These are phyloP conservation scores for Pyronema domesticum DNA, from an alignment of 495 filamentous ascomycete species.

Conservation along the genomic window DNA sequence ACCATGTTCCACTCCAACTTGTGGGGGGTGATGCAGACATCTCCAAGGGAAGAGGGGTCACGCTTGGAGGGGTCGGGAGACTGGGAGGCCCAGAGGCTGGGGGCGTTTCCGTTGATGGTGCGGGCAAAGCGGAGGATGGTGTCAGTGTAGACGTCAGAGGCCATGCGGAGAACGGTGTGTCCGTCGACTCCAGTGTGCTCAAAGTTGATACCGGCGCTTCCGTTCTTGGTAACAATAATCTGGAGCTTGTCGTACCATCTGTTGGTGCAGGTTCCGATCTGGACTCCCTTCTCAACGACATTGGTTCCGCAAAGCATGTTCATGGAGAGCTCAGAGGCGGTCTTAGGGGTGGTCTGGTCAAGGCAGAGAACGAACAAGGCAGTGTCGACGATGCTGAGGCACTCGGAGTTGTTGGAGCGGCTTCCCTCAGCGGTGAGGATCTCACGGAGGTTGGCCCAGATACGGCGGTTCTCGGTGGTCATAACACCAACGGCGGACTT, in stretches of 20 bases:
- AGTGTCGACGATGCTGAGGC: constrained; percentile 82
- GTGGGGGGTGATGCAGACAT: constrained; percentile 84
- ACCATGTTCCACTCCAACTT: constrained; percentile 97
- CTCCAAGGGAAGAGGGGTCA: constrained; percentile 82
- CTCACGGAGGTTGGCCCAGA: constrained; percentile 83
- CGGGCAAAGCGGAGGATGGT: constrained; percentile 92
- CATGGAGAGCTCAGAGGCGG: constrained; percentile 63
- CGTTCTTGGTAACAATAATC: constrained; percentile 98
- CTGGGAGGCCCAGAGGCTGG: constrained; percentile 73
- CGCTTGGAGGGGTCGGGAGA: constrained; percentile 88
- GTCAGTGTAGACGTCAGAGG: constrained; percentile 91
- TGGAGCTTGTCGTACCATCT: constrained; percentile 98
- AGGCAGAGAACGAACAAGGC: constrained; percentile 83
- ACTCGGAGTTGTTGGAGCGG: constrained; percentile 80
- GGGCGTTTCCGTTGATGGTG: constrained; percentile 89
- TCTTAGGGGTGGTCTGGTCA: constrained; percentile 74
- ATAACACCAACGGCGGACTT: constrained; percentile 86
- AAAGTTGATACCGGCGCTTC: constrained; percentile 95
- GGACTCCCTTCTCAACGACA: constrained; percentile 77
- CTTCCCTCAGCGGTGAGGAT: constrained; percentile 69
- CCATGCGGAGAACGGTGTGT: constrained; percentile 89
- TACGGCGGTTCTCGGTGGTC: constrained; percentile 89
- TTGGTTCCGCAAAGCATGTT: constrained; percentile 98
- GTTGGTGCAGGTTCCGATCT: constrained; percentile 94
- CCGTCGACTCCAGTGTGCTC: constrained; percentile 97